These are phyloP conservation scores for Heimioporus sp. DNA, from an alignment of 768 basidiomycete genomes.

Conservation along the genomic window DNA sequence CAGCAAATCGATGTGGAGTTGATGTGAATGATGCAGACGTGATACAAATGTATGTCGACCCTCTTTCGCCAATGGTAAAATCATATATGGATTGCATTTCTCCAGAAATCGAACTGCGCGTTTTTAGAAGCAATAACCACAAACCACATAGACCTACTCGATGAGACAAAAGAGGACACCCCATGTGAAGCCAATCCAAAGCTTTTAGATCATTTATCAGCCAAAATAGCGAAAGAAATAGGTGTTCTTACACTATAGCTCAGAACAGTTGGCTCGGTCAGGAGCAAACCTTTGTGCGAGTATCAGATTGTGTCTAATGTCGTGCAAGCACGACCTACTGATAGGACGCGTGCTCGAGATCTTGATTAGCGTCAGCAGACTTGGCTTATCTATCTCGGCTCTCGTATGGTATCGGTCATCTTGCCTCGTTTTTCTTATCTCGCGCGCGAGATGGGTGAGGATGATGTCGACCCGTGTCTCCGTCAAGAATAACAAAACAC, in stretches of 20 bases:
- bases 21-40: slow-evolving; percentile 37
- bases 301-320: background rate
- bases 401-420: slow-evolving; percentile 60
- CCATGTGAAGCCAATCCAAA: slow-evolving; percentile 78
- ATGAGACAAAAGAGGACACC: slow-evolving; percentile 70
- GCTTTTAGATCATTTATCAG: slow-evolving; percentile 32
- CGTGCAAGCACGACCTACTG: slow-evolving; percentile 45
- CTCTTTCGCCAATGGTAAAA: slow-evolving; percentile 59
- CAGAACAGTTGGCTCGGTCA: slow-evolving; percentile 64
- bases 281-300: slow-evolving; percentile 17
- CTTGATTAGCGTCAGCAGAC: slow-evolving; percentile 57
- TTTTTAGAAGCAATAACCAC: slow-evolving; percentile 1
- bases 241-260: slow-evolving; percentile 62
- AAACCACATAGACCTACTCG: slow-evolving; percentile 30
- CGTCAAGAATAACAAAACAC: slow-evolving; percentile 54
- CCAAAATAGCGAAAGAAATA: background rate
- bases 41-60: slow-evolving; percentile 58
- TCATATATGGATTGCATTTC: slow-evolving; percentile 56
- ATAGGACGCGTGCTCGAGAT: slow-evolving; percentile 71
- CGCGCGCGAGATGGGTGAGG: slow-evolving; percentile 60
- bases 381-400: slow-evolving; percentile 60
- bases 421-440: slow-evolving; percentile 63
- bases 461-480: slow-evolving; percentile 78
- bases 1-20: background rate
- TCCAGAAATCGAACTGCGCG: slow-evolving; percentile 49